phyloP scores from a whole-genome alignment of 1,284 basidiomycete species.

The Stereum hirsutum region DNA sequence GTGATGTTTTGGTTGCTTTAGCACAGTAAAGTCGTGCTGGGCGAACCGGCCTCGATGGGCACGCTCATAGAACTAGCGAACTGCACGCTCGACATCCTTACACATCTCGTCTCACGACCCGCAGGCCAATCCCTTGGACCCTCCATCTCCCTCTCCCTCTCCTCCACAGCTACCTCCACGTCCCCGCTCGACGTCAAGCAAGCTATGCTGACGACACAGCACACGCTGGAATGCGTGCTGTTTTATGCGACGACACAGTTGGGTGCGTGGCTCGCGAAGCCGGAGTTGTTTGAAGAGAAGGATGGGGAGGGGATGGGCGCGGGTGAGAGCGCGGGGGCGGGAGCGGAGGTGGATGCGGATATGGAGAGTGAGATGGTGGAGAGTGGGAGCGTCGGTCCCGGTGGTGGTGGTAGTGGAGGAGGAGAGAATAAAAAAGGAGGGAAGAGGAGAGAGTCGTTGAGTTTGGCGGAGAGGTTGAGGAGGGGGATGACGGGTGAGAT shows the following conservation, averaged over 20 bases:
- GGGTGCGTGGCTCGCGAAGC: constrained; percentile 63
- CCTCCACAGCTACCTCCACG: constrained; percentile 23
- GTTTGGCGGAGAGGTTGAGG: constrained; percentile 54
- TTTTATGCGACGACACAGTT: constrained; percentile 75
- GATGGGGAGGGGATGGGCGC: no score
- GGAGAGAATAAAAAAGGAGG: constrained; percentile 15
- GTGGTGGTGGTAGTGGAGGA: constrained; percentile 7
- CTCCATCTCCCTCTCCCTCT: constrained; percentile 17
- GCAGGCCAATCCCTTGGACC: constrained; percentile 41
- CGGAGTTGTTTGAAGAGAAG: constrained; percentile 39
- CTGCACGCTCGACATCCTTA: constrained; percentile 59
- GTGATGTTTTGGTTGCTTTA: constrained; percentile 20
- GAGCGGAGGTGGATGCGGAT: constrained; percentile 8
- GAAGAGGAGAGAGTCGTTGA: constrained; percentile 31
- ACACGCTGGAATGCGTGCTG: constrained; percentile 61
- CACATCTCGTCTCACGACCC: constrained; percentile 47
- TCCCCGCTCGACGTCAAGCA: constrained; percentile 47
- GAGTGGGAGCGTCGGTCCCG: background rate
- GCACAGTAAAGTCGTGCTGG: constrained; percentile 75
- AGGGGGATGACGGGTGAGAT: constrained; percentile 74
- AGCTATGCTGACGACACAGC: constrained; percentile 42
- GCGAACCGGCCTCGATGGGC: constrained; percentile 71
- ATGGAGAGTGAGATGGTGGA: constrained; percentile 15
- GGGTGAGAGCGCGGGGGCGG: constrained; percentile 24
- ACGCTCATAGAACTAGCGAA: constrained; percentile 72